Conservation (phyloP, 2,329 filamentous ascomycete species). For the Diaporthe velutina region DNA sequence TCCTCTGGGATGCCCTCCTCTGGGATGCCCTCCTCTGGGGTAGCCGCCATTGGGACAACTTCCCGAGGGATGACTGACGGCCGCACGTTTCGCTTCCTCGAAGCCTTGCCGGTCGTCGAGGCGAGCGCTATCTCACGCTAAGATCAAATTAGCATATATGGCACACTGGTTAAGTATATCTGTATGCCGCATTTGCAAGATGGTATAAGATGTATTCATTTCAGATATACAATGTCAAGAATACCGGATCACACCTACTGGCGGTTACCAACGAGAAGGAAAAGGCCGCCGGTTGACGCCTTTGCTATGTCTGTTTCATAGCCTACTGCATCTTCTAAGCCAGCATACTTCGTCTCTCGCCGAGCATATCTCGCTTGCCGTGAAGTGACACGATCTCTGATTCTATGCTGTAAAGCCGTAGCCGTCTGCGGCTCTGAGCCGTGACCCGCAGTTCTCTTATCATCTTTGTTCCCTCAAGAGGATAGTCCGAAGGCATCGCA, state of each 20-base stretch:
- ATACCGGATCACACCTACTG: background rate
- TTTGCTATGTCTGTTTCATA: conserved; percentile 25
- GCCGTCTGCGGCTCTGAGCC: background rate
- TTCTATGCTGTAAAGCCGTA: background rate
- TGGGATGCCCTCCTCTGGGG: too few species aligned
- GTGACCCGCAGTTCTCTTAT: background rate
- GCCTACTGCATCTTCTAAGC: conserved; percentile 18
- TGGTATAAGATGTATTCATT: conserved; percentile 1
- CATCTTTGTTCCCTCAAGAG: background rate
- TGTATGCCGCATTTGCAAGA: background rate
- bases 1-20: too few species aligned
- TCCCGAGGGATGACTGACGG: too few species aligned
- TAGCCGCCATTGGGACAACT: too few species aligned
- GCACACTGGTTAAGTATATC: too few species aligned
- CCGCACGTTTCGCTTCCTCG: too few species aligned
- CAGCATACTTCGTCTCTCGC: background rate
- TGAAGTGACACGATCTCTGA: background rate
- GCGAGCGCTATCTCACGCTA: too few species aligned
- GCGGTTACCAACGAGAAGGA: background rate
- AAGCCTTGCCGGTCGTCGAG: too few species aligned
- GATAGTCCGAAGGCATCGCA: background rate
- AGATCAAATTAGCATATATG: too few species aligned
- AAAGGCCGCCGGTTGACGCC: background rate
- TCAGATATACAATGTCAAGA: background rate
- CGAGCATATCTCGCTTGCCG: background rate